phyloP scores from a whole-genome alignment of 768 basidiomycete species.

The Tylopilus intermedius region DNA sequence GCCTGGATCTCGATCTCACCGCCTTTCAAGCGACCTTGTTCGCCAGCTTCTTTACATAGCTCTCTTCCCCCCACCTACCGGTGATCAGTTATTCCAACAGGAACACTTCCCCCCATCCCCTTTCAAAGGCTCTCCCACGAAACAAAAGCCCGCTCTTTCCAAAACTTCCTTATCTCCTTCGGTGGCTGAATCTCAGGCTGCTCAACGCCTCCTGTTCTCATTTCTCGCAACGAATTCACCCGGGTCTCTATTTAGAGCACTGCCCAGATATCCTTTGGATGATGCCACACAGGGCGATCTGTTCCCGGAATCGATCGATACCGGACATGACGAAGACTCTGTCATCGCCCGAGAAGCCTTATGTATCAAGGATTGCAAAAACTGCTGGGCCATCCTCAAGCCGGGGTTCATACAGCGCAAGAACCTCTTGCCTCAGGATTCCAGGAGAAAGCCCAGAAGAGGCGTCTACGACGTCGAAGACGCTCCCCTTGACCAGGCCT shows the following conservation, averaged over 20 bases:
- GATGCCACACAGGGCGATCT: conserved; percentile 3
- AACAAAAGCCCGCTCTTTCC: conserved; percentile 38
- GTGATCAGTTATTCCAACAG: conserved; percentile 14
- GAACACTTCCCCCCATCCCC: conserved; percentile 29
- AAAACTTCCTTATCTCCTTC: conserved; percentile 42
- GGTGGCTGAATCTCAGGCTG: conserved; percentile 42
- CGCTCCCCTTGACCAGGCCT: conserved; percentile 19
- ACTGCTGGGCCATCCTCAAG: conserved; percentile 59
- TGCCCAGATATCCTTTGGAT: conserved; percentile 45
- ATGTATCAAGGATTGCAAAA: conserved; percentile 49
- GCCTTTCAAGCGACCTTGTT: conserved; percentile 44
- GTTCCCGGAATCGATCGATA: conserved; percentile 7
- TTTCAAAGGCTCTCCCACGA: conserved; percentile 45
- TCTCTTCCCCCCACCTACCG: conserved; percentile 49
- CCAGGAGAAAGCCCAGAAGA: conserved; percentile 32
- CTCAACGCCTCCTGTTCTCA: conserved; percentile 51
- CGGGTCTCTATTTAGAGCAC: conserved; percentile 44
- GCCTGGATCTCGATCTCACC: conserved; percentile 11
- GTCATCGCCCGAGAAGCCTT: conserved; percentile 50
- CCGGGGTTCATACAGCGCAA: conserved; percentile 47
- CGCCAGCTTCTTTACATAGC: conserved; percentile 67
- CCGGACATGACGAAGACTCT: conserved; percentile 47
- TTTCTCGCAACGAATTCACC: conserved; percentile 56
- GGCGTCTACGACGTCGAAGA: conserved; percentile 24
- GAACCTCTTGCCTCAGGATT: conserved; percentile 14